Percentiles rank a stretch among this genome's conserved stretches.
These are phyloP conservation scores for Russula abietina DNA, from an alignment of 768 basidiomycete species.

Conservation along the genomic window DNA sequence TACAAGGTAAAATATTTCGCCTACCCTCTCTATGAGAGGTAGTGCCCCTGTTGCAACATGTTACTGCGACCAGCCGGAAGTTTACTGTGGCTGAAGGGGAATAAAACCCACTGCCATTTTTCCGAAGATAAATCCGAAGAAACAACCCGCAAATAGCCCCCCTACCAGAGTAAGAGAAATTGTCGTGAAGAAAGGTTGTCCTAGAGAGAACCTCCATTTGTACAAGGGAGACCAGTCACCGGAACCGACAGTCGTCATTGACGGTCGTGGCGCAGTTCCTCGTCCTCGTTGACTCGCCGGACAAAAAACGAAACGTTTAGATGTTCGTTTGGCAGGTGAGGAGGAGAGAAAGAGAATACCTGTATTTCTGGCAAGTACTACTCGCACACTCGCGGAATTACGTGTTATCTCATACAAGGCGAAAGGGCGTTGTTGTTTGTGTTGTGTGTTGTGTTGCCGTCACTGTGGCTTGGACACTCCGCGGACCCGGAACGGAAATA, in stretches of 20 bases:
- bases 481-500: neutral
- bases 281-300: neutral
- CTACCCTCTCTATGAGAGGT: too few relatives aligned
- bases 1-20: too few relatives aligned
- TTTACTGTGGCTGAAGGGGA: too few relatives aligned
- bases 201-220: neutral
- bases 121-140: neutral
- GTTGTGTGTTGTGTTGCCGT: neutral
- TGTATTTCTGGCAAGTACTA: neutral
- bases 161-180: too few relatives aligned
- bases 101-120: neutral
- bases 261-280: neutral
- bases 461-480: too few relatives aligned
- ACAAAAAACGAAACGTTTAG: too few relatives aligned
- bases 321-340: neutral
- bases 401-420: neutral
- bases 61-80: neutral
- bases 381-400: neutral
- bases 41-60: neutral
- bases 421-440: neutral
- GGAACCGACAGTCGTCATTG: neutral
- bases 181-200: neutral
- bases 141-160: too few relatives aligned
- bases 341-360: neutral
- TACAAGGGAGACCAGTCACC: neutral